Conservation (phyloP, 768 basidiomycete species). For the Russula sp. region DNA sequence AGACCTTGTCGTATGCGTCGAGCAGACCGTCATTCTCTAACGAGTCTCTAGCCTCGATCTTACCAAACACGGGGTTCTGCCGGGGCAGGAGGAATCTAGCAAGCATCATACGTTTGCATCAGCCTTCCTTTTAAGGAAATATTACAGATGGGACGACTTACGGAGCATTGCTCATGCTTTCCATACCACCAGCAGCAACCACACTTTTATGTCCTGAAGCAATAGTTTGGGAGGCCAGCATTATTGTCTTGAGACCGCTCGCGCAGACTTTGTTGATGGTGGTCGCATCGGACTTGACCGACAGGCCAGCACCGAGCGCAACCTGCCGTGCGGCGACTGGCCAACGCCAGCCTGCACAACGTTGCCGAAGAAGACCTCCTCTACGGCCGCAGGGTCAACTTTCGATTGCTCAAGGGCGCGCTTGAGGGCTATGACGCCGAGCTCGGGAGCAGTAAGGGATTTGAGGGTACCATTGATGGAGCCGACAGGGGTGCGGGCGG, state of each 20-base stretch:
- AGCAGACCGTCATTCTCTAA: conserved; percentile 90
- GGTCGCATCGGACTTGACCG: conserved; percentile 85
- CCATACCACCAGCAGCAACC: conserved; percentile 96
- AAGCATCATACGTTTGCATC: conserved; percentile 7
- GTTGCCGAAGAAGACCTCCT: conserved; percentile 97
- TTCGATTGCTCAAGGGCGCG: conserved; percentile 80
- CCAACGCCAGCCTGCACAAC: conserved; percentile 97
- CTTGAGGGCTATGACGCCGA: conserved; percentile 86
- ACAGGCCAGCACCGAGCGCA: conserved; percentile 85
- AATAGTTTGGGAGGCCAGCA: conserved; percentile 89
- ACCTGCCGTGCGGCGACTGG: conserved; percentile 98
- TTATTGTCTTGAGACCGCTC: conserved; percentile 93
- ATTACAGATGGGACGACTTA: conserved; percentile 45
- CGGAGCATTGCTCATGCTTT: conserved; percentile 99
- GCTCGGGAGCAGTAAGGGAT: conserved; percentile 83
- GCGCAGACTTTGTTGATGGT: conserved; percentile 99
- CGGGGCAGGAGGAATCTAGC: conserved; percentile 80
- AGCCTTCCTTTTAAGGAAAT: conserved; percentile 13
- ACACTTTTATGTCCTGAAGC: conserved; percentile 80
- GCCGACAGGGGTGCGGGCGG: conserved; percentile 90
- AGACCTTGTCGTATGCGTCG: conserved; percentile 97
- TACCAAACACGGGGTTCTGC: conserved; percentile 80
- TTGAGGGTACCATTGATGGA: conserved; percentile 90
- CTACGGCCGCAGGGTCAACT: conserved; percentile 77
- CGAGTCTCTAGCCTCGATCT: conserved; percentile 83